Evolutionary conservation across 176 grass and related monocot genomes (phyloP).

Genomic region (Musa itinerans): DNA sequence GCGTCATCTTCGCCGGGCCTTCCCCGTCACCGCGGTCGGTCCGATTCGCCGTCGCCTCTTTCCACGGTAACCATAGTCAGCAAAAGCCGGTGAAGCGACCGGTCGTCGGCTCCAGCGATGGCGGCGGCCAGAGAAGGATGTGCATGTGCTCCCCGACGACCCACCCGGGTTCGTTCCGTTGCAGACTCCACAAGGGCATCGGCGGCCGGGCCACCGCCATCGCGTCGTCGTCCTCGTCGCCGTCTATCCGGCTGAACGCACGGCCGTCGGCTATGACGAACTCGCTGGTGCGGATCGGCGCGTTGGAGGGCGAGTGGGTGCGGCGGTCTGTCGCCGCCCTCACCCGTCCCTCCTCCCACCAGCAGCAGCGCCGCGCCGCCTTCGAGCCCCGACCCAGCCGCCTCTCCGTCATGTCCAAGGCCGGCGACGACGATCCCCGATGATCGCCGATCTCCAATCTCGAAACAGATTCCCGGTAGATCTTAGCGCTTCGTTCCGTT

Average conservation of each 20-base stretch:
- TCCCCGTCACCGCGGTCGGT: background rate
- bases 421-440: constrained; percentile 25
- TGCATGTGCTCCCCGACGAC: constrained; percentile 48
- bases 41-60: background rate
- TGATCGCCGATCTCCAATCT: background rate
- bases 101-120: background rate
- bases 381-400: constrained; percentile 21
- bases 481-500: too few species aligned
- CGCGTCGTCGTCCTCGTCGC: too few species aligned
- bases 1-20: constrained; percentile 28
- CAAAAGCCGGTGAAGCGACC: background rate
- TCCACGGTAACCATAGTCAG: too few species aligned
- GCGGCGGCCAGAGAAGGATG: background rate
- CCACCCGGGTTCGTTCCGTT: constrained; percentile 10
- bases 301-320: too few species aligned
- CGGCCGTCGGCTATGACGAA: background rate
- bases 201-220: background rate
- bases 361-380: constrained; percentile 9
- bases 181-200: too few species aligned
- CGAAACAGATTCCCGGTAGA: background rate
- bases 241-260: too few species aligned
- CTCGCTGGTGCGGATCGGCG: too few species aligned
- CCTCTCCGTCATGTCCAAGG: constrained; percentile 45
- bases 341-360: too few species aligned
- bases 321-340: too few species aligned